These are phyloP conservation scores for Polygonum aviculare DNA, from an alignment of 148 eudicot genomes.

Conservation along the genomic window DNA sequence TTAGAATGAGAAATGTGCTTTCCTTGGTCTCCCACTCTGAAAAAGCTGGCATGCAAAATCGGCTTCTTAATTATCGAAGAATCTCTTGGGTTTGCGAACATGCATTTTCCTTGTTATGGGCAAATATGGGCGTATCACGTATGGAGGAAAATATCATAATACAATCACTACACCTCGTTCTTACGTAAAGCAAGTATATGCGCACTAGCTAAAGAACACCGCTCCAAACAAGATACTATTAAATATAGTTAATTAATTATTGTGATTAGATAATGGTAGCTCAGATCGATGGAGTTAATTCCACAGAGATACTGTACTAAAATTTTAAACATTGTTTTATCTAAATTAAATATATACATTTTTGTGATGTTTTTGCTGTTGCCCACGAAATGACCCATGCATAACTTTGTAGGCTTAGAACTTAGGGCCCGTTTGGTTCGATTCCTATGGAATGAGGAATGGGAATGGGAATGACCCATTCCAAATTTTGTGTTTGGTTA, in stretches of 20 bases:
- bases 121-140: not conserved
- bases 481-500: too few species aligned
- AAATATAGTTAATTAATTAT: not conserved
- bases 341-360: not conserved
- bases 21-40: not conserved
- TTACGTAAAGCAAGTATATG: not conserved
- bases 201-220: not conserved
- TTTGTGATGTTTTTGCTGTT: not conserved
- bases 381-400: not conserved
- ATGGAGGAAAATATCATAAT: not conserved
- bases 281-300: not conserved
- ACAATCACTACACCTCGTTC: not conserved
- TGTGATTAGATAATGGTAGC: not conserved
- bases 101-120: not conserved
- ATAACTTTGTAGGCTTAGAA: not conserved
- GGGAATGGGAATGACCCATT: too few species aligned
- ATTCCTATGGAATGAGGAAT: too few species aligned
- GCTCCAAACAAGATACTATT: not conserved
- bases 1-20: not conserved
- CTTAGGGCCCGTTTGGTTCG: too few species aligned
- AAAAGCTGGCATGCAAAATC: not conserved
- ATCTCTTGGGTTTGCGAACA: not conserved
- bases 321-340: not conserved
- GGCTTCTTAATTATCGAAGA: not conserved
- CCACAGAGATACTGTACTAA: not conserved